Base-by-base conservation (phyloP, 176 grass and related monocot genomes). In the Avena sativa region DNA sequence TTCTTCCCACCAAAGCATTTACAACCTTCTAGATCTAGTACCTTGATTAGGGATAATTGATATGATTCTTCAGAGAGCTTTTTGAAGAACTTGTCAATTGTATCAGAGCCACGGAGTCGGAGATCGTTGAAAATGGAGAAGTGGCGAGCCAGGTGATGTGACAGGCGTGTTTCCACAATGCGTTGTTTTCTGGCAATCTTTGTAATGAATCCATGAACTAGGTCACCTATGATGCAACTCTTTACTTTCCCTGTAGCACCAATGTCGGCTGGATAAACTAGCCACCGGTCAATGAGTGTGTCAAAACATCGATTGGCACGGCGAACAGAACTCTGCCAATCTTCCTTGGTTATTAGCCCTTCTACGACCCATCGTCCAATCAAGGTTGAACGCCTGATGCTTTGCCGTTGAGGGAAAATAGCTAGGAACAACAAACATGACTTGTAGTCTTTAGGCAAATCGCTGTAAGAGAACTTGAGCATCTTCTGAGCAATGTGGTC, bases 291-390 rank as follows among this genome's bases (percentile, higher is more conserved):
- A 0, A 88, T 15, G 4, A 88, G 86, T 0, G 3, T 0, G 0
- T 88, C 71, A 43, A 87, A 87, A 75, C 86, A 87, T 81, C 13
- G 19, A 0, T 87, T 11, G 0, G 78, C 78, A 13, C 2, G 43
- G 4, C 9, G 13, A 0, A 81, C 56, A 0, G 78, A 51, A 14
- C 4, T 44, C 0, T 9, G 9, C 86, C 86, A 88, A 0, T 83
- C 72, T 49, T 88, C 30, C 46, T n/a, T 55, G 0, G 23, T 17
- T 49, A 32, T 69, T 4, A 74, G 6, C 3, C 61, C 58, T 55
- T 81, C 44, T n/a, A 8, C 6, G n/a, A 80, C 65, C 81, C 83
- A 85, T 8, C 73, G 4, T 10, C 5, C 62, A 4, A 79, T 51
- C 13, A 88, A 17, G 12, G 71, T 88, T 36, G 85, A 72, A 4